Conservation (phyloP, 768 basidiomycete genomes). For the Paxillus rubicundulus region DNA sequence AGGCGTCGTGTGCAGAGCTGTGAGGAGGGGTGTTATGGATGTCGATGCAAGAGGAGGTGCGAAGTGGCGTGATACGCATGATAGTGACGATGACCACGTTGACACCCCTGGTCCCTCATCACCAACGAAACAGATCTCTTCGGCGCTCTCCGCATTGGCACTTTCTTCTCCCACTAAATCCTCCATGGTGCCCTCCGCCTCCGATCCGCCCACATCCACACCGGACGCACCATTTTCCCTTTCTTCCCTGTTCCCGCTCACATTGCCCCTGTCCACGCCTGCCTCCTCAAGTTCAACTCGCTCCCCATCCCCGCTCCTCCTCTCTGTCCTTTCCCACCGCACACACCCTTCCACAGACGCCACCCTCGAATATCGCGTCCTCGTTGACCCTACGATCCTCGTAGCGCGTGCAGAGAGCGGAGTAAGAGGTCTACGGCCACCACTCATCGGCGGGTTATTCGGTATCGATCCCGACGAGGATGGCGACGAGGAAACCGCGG, state of each 20-base stretch:
- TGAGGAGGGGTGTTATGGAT: slow-evolving; percentile 63
- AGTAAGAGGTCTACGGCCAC: slow-evolving; percentile 57
- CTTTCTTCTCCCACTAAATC: slow-evolving; percentile 19
- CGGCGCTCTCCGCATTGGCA: slow-evolving; percentile 10
- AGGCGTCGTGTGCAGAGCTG: slow-evolving; percentile 62
- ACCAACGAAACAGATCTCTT: slow-evolving; percentile 15
- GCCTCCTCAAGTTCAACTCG: background rate
- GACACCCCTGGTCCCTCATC: slow-evolving; percentile 2
- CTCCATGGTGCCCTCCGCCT: background rate
- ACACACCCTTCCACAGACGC: slow-evolving; percentile 69
- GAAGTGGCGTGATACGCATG: background rate
- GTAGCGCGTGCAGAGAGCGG: slow-evolving; percentile 65
- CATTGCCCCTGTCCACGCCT: background rate
- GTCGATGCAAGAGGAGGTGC: slow-evolving; percentile 32
- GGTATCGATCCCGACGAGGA: slow-evolving; percentile 47
- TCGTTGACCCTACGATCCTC: slow-evolving; percentile 65
- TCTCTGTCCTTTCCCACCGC: slow-evolving; percentile 65
- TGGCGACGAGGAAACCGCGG: slow-evolving; percentile 45
- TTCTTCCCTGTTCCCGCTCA: slow-evolving; percentile 3
- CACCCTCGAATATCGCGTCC: slow-evolving; percentile 76
- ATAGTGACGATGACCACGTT: slow-evolving; percentile 1
- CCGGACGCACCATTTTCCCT: slow-evolving; percentile 14
- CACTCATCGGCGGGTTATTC: slow-evolving; percentile 35
- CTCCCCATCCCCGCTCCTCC: slow-evolving; percentile 38
- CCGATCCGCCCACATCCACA: slow-evolving; percentile 3